Percentiles rank a stretch among this genome's conserved stretches.
phyloP scores from a whole-genome alignment of 2,329 filamentous ascomycete genomes.

The Gliomastix tumulicola region DNA sequence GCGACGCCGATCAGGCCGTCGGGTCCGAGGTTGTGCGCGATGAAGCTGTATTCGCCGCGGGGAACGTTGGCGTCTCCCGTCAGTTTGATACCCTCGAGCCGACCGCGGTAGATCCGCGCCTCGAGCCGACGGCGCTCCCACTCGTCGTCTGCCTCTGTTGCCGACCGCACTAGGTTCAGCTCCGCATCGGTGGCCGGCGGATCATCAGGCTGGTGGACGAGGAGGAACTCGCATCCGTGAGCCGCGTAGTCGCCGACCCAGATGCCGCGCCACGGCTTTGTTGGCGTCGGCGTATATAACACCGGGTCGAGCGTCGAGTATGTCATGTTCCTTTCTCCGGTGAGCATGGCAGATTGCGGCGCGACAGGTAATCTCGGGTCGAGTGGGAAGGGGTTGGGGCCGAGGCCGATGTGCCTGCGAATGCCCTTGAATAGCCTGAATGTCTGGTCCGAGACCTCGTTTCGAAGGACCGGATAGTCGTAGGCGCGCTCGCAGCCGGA shows the following conservation, averaged over 20 bases:
- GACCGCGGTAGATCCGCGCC: slow-evolving; percentile 52
- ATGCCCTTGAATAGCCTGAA: slow-evolving; percentile 51
- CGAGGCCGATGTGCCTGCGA: slow-evolving; percentile 56
- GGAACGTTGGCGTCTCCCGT: slow-evolving; percentile 90
- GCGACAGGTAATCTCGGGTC: slow-evolving; percentile 9
- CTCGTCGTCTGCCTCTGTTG: slow-evolving; percentile 35
- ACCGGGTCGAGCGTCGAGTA: slow-evolving; percentile 64
- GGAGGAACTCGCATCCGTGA: slow-evolving; percentile 83
- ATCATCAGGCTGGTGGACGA: slow-evolving; percentile 66
- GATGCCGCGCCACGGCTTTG: slow-evolving; percentile 82
- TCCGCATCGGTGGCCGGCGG: slow-evolving; percentile 28
- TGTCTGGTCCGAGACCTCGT: slow-evolving; percentile 58
- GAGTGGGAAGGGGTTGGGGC: neutral
- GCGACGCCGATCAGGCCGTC: slow-evolving; percentile 57
- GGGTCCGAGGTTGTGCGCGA: slow-evolving; percentile 68
- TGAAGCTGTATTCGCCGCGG: slow-evolving; percentile 76
- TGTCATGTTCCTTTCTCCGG: slow-evolving; percentile 52
- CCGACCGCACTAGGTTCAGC: slow-evolving; percentile 27
- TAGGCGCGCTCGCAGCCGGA: slow-evolving; percentile 20
- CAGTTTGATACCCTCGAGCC: slow-evolving; percentile 79
- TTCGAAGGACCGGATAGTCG: slow-evolving; percentile 35
- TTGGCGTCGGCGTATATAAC: slow-evolving; percentile 71
- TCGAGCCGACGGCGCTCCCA: slow-evolving; percentile 37
- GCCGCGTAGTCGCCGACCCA: slow-evolving; percentile 88
- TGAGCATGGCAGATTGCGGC: slow-evolving; percentile 31